Conservation (phyloP, 73 alveolate species). For the Durusdinium trenchii region DNA sequence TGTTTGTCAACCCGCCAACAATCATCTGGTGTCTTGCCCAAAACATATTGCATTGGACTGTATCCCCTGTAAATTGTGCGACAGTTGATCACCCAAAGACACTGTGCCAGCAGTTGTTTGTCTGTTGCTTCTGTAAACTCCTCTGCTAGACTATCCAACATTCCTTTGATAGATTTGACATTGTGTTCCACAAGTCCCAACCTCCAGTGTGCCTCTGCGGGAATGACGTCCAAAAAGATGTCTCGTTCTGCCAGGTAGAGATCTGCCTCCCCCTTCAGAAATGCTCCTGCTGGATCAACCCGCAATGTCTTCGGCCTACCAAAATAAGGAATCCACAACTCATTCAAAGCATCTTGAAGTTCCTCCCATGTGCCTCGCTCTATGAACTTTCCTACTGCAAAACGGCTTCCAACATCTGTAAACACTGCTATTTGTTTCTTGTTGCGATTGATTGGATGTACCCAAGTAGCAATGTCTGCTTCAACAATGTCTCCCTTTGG, state of each 20-base stretch:
- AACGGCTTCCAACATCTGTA: no score
- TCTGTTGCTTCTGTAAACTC: background rate
- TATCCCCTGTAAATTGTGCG: background rate
- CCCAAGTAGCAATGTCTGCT: no score
- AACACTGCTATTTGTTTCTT: no score
- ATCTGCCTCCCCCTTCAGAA: background rate
- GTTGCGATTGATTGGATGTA: no score
- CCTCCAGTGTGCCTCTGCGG: conserved; percentile 10
- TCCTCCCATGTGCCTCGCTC: no score
- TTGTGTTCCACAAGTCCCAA: no score
- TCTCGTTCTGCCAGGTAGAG: background rate
- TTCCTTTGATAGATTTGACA: background rate
- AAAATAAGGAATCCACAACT: background rate
- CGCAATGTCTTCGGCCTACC: background rate
- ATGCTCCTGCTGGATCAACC: background rate
- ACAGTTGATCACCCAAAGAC: background rate
- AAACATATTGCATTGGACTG: background rate
- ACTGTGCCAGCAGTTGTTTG: background rate
- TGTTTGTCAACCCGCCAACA: background rate
- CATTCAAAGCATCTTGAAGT: background rate
- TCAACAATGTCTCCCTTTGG: no score
- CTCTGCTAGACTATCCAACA: background rate
- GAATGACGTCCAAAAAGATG: no score
- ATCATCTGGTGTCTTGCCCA: background rate
- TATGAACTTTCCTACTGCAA: no score